Conservation (phyloP, 768 basidiomycete species). For the Epithele typhae region DNA sequence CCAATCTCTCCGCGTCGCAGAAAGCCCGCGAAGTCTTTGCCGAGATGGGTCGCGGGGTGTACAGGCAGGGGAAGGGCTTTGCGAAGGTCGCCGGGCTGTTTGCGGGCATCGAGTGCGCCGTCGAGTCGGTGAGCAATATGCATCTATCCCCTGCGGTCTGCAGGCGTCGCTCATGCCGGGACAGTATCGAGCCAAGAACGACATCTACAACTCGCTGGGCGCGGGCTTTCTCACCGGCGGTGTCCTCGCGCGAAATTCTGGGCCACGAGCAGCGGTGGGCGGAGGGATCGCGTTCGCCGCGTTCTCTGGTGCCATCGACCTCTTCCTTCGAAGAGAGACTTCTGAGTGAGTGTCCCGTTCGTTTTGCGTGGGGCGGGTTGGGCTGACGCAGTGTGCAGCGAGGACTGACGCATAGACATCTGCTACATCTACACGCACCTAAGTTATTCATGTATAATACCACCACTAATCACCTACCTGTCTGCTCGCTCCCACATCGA, state of each 20-base stretch:
- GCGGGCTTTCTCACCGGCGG: constrained; percentile 89
- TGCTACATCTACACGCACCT: neutral
- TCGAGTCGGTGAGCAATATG: constrained; percentile 74
- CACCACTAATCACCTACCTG: neutral
- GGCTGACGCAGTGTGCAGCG: constrained; percentile 10
- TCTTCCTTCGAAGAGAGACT: constrained; percentile 77
- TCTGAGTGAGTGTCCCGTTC: constrained; percentile 53
- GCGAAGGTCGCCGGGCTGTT: constrained; percentile 92
- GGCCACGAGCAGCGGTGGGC: constrained; percentile 80
- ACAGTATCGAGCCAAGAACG: constrained; percentile 95
- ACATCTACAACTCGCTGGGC: constrained; percentile 86
- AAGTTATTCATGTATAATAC: constrained; percentile 5
- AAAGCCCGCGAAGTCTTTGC: constrained; percentile 84
- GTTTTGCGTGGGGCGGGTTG: neutral
- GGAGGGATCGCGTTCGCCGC: constrained; percentile 91
- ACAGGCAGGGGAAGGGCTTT: constrained; percentile 84
- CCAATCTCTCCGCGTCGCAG: constrained; percentile 59
- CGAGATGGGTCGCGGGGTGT: constrained; percentile 95
- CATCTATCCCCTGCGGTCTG: neutral
- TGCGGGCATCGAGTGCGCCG: constrained; percentile 92
- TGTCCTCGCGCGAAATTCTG: constrained; percentile 81
- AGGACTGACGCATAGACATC: constrained; percentile 16
- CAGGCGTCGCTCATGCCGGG: neutral
- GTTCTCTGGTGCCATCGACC: constrained; percentile 88
- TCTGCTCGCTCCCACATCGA: too few species aligned